Base-by-base conservation (phyloP, 1,284 basidiomycete species). In the Kwoniella shivajii region DNA sequence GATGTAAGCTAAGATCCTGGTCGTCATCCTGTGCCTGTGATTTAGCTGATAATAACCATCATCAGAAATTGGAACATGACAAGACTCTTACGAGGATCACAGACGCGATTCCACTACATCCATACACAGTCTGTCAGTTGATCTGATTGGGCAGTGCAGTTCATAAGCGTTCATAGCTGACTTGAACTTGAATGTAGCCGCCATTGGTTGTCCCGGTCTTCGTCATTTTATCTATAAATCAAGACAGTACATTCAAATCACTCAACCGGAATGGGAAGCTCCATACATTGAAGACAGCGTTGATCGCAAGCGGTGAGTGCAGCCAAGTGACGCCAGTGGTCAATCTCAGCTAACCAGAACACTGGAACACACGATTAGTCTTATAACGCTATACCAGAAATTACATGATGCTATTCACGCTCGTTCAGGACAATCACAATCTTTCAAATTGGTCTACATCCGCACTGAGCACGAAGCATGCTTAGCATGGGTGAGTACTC, bases 201-300 rank as follows among this genome's bases (percentile, higher is more conserved):
- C 88, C 41, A 79, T 98, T 1, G 86, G 86, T 4, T 87, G 95
- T 52, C 89, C 92, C 1, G 93, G 93, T 0, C 78, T 99, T 26
- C 84, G 90, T 27, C 95, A 99, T 76, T 99, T 98, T 72, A 79
- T 96, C 50, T 98, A 96, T 81, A 97, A 96, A 78, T 91, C 89
- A 18, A 84, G 91, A 18, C 80, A 85, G 16, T 85, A 90, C 64
- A 91, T 97, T 18, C 95, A 98, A 73, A 82, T 95, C 31, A 96
- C 92, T 0, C 81, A 83, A 61, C 92, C 94, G 0, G 76, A 78
- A 16, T 93, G 88, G 74, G 90, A 93, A 67, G 88, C 88, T 29
- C 88, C 89, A 2, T 97, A 96, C 72, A 79, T 79, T 37, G 61
- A 80, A 0, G 82, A 84, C 51, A 84, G 60, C 20, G 26, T 34